phyloP scores from a whole-genome alignment of 371 early-diverging fungal species.

The Nematocida displodere region DNA sequence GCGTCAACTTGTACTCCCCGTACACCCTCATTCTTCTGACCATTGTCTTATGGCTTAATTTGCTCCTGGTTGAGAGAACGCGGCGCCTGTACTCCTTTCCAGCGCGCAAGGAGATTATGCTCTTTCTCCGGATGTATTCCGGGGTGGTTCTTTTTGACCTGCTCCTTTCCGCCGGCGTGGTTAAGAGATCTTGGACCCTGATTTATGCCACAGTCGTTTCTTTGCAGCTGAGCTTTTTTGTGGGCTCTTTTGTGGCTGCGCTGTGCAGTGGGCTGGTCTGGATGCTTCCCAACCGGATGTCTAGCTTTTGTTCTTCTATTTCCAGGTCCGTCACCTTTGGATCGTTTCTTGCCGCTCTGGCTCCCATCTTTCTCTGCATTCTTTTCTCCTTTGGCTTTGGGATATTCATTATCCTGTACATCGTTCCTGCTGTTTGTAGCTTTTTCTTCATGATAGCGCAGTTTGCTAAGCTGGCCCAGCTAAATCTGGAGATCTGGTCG shows the following conservation, averaged over 20 bases:
- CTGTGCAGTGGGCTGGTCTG: conserved; percentile 42
- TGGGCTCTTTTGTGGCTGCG: conserved; percentile 18
- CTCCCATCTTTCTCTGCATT: not conserved
- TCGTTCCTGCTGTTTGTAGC: conserved; percentile 11
- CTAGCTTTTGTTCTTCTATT: conserved; percentile 1
- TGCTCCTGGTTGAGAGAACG: conserved; percentile 26
- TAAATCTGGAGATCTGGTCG: conserved; percentile 39
- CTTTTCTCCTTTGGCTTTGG: conserved; percentile 17
- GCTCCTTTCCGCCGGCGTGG: not conserved
- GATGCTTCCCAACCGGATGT: conserved; percentile 40
- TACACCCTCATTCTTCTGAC: conserved; percentile 19
- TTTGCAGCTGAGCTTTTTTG: conserved; percentile 27
- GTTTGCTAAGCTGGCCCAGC: conserved; percentile 38
- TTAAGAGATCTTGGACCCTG: not conserved
- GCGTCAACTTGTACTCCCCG: conserved; percentile 31
- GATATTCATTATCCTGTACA: conserved; percentile 18
- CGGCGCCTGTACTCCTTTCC: conserved; percentile 44
- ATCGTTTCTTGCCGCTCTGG: not conserved
- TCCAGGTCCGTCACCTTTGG: not conserved
- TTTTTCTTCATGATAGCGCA: conserved; percentile 31
- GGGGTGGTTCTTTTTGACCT: conserved; percentile 14
- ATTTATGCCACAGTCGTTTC: not conserved
- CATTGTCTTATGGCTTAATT: not conserved
- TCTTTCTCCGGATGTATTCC: conserved; percentile 34
- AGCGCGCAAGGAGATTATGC: conserved; percentile 43